A percentile compares a stretch with the other conserved stretches of the same genome.
phyloP scores from a whole-genome alignment of 169 alveolate genomes.

The Eimeria nieschulzi region DNA sequence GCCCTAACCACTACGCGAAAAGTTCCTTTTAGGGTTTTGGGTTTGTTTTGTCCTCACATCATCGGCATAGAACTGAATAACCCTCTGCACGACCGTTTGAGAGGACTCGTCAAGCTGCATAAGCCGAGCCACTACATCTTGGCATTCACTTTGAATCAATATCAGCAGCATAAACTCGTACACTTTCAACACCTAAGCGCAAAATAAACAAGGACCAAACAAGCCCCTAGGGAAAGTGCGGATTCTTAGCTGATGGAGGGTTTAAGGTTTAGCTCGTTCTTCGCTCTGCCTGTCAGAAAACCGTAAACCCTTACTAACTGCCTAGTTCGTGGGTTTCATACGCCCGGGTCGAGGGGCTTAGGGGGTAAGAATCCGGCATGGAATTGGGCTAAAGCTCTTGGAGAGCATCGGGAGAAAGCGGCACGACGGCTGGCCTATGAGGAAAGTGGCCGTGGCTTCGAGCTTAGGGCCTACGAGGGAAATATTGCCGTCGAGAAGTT shows the following conservation, averaged over 20 bases:
- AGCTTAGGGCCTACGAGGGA: background rate
- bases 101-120: background rate
- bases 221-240: too few species aligned
- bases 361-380: too few species aligned
- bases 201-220: background rate
- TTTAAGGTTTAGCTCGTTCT: too few species aligned
- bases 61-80: conserved; percentile 10
- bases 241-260: too few species aligned
- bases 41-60: background rate
- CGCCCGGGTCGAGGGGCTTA: too few species aligned
- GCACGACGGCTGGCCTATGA: background rate
- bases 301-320: too few species aligned
- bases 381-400: too few species aligned
- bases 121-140: background rate
- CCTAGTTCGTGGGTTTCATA: too few species aligned
- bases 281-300: too few species aligned
- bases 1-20: background rate
- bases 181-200: conserved; percentile 4
- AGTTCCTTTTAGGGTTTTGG: background rate
- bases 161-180: conserved; percentile 1
- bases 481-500: background rate
- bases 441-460: background rate
- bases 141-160: background rate
- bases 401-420: too few species aligned
- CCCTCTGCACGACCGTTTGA: background rate